These are phyloP conservation scores for Leishmania tropica DNA, from an alignment of 208 protist species.

Conservation along the genomic window DNA sequence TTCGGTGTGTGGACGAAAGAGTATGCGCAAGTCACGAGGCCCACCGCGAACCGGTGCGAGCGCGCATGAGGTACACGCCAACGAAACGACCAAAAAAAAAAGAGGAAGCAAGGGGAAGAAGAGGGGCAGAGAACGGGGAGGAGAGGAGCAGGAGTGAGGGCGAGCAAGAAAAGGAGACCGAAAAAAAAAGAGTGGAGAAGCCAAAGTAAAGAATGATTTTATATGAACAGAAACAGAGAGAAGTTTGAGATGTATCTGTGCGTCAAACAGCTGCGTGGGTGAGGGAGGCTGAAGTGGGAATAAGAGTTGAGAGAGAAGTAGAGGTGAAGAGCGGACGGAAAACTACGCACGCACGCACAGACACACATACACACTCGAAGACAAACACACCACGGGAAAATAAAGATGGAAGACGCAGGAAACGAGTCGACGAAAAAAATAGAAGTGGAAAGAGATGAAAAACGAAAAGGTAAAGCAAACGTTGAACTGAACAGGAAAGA, in stretches of 20 bases:
- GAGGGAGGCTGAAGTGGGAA: background rate
- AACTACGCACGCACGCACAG: background rate
- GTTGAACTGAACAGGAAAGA: background rate
- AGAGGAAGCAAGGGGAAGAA: background rate
- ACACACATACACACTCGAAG: background rate
- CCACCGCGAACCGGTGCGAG: background rate
- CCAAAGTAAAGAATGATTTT: background rate
- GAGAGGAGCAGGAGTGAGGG: background rate
- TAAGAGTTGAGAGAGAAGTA: background rate
- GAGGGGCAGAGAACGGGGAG: background rate
- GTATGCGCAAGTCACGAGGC: background rate
- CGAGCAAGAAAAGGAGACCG: background rate
- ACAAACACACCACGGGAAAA: background rate
- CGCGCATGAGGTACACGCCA: background rate
- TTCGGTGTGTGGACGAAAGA: background rate
- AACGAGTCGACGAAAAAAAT: background rate
- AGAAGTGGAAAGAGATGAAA: background rate
- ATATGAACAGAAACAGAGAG: background rate
- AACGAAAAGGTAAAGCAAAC: background rate
- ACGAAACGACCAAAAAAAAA: background rate
- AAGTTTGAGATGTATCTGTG: background rate
- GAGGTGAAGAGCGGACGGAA: background rate
- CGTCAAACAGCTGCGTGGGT: background rate
- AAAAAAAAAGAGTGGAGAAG: constrained; percentile 1
- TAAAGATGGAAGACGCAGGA: background rate